Conservation (phyloP, 805 yeast genomes). For the Ogataea minuta region DNA sequence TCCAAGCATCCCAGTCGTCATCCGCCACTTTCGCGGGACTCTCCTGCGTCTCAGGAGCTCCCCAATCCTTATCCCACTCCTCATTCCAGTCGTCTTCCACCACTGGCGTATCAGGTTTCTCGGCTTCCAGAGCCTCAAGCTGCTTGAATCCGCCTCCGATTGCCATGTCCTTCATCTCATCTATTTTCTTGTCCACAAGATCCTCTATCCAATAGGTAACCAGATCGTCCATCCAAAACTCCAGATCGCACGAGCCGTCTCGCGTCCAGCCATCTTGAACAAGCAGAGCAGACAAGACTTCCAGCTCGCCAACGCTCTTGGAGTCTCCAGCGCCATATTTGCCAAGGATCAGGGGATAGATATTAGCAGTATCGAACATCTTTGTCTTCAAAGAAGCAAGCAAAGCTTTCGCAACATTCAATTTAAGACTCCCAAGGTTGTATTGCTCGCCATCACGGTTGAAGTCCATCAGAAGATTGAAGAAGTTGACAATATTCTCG, state of each 20-base stretch:
- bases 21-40: constrained; percentile 3
- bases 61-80: constrained; percentile 25
- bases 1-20: constrained; percentile 31
- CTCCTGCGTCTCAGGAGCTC: constrained; percentile 6
- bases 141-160: constrained; percentile 11
- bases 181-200: constrained; percentile 26
- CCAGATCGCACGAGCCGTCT: constrained; percentile 32
- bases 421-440: constrained; percentile 17
- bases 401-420: constrained; percentile 20
- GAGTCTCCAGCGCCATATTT: constrained; percentile 16
- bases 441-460: constrained; percentile 6
- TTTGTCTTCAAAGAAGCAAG: constrained; percentile 21
- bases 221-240: constrained; percentile 35
- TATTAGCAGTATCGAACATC: constrained; percentile 25
- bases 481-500: constrained; percentile 24
- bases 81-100: constrained; percentile 26
- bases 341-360: constrained; percentile 28
- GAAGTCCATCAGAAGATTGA: constrained; percentile 21
- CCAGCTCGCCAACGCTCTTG: constrained; percentile 14
- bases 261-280: constrained; percentile 30
- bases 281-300: constrained; percentile 22
- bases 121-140: constrained; percentile 7
- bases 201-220: constrained; percentile 29
- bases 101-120: constrained; percentile 3
- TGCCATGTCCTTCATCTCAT: constrained; percentile 26